Conservation (phyloP, 495 filamentous ascomycete species). For the Bryoglossum gracile region DNA sequence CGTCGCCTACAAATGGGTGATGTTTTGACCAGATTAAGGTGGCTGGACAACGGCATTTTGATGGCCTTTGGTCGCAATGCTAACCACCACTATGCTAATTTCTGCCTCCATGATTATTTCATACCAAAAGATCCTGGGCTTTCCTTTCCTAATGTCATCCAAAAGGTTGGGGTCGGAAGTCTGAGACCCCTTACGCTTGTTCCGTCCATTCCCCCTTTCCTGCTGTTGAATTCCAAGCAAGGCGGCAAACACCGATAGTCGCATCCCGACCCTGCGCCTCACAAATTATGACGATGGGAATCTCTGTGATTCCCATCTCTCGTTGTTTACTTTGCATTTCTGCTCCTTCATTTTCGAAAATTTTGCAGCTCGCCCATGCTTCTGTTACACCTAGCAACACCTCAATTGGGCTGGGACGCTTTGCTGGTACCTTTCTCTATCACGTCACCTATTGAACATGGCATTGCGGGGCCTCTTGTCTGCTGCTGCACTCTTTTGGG, state of each 20-base stretch:
- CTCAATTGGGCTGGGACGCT: no score
- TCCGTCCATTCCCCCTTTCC: constrained; percentile 1
- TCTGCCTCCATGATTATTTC: not conserved
- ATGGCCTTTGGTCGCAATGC: not conserved
- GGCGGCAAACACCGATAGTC: constrained; percentile 2
- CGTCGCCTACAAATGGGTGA: not conserved
- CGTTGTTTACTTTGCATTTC: not conserved
- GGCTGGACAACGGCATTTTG: constrained; percentile 7
- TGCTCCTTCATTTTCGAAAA: no score
- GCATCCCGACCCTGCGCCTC: not conserved
- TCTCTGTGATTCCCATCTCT: not conserved
- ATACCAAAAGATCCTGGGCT: no score
- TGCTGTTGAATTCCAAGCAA: constrained; percentile 3
- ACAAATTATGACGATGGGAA: not conserved
- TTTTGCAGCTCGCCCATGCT: no score
- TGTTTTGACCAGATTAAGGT: not conserved
- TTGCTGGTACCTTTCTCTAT: no score
- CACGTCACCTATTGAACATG: no score
- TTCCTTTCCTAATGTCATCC: not conserved
- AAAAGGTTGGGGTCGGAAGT: constrained; percentile 6
- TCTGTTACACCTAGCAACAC: not conserved
- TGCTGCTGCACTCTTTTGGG: not conserved
- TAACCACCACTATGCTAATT: not conserved
- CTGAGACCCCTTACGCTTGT: constrained; percentile 7
- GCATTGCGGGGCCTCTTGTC: constrained; percentile 2